A percentile compares a stretch with the other conserved stretches of the same genome.
Evolutionary conservation across 1,284 basidiomycete genomes (phyloP).

Genomic region (Schizophyllum amplum): DNA sequence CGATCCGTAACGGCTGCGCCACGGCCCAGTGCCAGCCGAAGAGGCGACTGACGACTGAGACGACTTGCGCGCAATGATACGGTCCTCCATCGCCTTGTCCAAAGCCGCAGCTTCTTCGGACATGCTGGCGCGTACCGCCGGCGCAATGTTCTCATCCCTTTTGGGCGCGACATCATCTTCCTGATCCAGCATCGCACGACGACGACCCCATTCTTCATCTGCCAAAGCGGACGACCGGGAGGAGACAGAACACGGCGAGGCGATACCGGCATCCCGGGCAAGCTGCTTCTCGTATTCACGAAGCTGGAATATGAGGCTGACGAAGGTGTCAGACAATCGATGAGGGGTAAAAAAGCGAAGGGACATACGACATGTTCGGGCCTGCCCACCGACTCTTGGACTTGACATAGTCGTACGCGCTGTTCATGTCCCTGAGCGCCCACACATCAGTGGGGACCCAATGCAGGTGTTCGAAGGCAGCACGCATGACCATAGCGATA

Average conservation of each 20-base stretch:
- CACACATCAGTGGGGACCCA: slow-evolving; percentile 66
- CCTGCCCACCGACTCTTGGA: slow-evolving; percentile 83
- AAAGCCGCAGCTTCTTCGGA: slow-evolving; percentile 68
- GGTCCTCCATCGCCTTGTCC: slow-evolving; percentile 78
- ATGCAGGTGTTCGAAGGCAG: slow-evolving; percentile 67
- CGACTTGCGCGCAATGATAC: slow-evolving; percentile 61
- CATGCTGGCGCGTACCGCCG: slow-evolving; percentile 42
- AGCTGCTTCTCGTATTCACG: slow-evolving; percentile 88
- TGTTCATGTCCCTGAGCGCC: slow-evolving; percentile 85
- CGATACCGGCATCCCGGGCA: slow-evolving; percentile 14
- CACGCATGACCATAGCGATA: slow-evolving; percentile 93
- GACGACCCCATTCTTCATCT: slow-evolving; percentile 73
- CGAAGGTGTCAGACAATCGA: slow-evolving; percentile 5
- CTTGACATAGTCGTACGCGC: slow-evolving; percentile 88
- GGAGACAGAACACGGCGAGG: slow-evolving; percentile 30
- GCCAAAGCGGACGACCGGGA: slow-evolving; percentile 44
- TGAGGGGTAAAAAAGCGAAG: slow-evolving; percentile 11
- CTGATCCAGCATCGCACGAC: slow-evolving; percentile 60
- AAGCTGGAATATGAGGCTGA: slow-evolving; percentile 91
- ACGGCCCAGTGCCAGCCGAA: slow-evolving; percentile 51
- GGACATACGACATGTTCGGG: slow-evolving; percentile 90
- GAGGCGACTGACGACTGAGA: slow-evolving; percentile 61
- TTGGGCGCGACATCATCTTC: slow-evolving; percentile 34
- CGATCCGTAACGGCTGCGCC: slow-evolving; percentile 52
- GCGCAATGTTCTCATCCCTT: neutral